Conservation (phyloP, 106 monocot species). For the Allium fistulosum region DNA sequence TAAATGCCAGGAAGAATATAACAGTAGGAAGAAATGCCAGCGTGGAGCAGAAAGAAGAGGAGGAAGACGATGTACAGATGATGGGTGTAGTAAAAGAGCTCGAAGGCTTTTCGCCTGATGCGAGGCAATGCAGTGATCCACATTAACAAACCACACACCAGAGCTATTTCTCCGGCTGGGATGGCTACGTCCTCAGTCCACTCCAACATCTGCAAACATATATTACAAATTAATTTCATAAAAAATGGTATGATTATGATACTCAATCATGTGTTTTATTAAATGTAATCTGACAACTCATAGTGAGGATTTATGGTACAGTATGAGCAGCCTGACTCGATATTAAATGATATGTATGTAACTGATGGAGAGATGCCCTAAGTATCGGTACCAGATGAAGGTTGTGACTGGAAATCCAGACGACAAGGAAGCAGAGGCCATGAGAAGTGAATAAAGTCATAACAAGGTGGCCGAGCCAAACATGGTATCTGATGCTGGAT, state of each 20-base stretch:
- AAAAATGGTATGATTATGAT: not conserved
- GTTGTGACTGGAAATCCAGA: conserved; percentile 40
- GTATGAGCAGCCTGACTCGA: not conserved
- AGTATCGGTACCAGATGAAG: conserved; percentile 22
- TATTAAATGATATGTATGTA: not conserved
- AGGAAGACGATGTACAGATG: conserved; percentile 74
- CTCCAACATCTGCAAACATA: conserved; percentile 41
- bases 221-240: not conserved
- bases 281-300: not conserved
- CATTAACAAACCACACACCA: conserved; percentile 48
- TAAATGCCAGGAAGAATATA: conserved; percentile 60
- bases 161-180: conserved; percentile 63
- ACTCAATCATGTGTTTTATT: not conserved
- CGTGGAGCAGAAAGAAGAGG: conserved; percentile 55
- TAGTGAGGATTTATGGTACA: not conserved
- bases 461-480: conserved; percentile 76
- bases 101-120: conserved; percentile 66
- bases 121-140: conserved; percentile 64
- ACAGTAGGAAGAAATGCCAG: conserved; percentile 43
- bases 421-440: conserved; percentile 44
- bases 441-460: conserved; percentile 54
- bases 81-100: conserved; percentile 89
- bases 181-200: conserved; percentile 44
- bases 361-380: not conserved
- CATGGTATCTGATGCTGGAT: conserved; percentile 69